These are phyloP conservation scores for Citrus inodora DNA, from an alignment of 345 rosid species.

Conservation along the genomic window DNA sequence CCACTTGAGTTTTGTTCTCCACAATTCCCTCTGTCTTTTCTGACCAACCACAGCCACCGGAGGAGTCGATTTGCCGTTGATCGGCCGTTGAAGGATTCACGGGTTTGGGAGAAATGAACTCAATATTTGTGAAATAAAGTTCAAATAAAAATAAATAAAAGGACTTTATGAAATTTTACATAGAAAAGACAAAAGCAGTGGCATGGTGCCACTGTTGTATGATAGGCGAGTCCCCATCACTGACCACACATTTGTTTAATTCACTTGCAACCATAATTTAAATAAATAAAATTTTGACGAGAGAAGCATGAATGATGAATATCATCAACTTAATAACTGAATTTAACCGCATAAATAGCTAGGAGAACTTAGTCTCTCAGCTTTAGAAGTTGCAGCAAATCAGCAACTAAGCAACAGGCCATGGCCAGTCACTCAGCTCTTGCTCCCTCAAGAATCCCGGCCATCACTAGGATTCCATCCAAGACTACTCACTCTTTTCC, in stretches of 20 bases:
- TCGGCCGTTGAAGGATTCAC: no score
- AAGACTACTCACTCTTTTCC: slow-evolving; percentile 58
- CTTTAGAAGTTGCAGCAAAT: slow-evolving; percentile 29
- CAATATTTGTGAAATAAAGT: no score
- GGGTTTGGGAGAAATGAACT: no score
- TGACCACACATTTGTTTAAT: slow-evolving; percentile 55
- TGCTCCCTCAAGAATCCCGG: slow-evolving; percentile 75
- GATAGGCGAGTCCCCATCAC: no score
- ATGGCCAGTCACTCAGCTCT: slow-evolving; percentile 93
- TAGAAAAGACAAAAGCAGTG: no score
- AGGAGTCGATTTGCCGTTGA: no score
- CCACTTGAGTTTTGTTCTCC: no score
- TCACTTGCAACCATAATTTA: slow-evolving; percentile 42
- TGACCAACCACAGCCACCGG: no score
- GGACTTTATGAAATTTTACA: no score
- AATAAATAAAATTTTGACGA: neutral
- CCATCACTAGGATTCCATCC: slow-evolving; percentile 55
- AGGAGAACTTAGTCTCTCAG: slow-evolving; percentile 11
- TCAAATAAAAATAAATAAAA: no score
- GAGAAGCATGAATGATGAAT: neutral
- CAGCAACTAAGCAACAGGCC: slow-evolving; percentile 8
- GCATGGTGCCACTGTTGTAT: no score
- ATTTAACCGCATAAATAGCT: slow-evolving; percentile 13
- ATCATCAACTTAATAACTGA: neutral
- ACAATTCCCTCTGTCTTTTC: no score